Conservation (phyloP, 2,329 filamentous ascomycete genomes). For the Pyricularia sp. region DNA sequence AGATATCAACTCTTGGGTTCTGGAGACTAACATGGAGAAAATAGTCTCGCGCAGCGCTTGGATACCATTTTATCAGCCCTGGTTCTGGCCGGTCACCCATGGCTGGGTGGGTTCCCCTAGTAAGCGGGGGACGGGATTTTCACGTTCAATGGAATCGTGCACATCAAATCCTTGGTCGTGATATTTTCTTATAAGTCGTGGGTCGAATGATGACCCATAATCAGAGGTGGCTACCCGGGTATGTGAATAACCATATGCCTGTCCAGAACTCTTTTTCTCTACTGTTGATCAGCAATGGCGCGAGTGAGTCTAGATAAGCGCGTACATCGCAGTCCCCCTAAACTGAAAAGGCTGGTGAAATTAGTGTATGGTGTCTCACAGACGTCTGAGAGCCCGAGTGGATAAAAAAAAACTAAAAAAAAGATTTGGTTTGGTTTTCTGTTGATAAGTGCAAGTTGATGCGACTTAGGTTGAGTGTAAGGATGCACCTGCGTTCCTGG, state of each 20-base stretch:
- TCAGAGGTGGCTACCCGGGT: neutral
- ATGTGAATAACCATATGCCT: neutral
- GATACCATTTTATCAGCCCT: constrained; percentile 54
- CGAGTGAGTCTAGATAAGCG: neutral
- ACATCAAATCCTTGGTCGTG: neutral
- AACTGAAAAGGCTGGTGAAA: neutral
- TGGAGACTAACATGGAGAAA: constrained; percentile 55
- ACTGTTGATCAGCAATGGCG: neutral
- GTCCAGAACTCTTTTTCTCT: neutral
- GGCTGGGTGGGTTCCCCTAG: constrained; percentile 6
- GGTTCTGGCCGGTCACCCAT: constrained; percentile 46
- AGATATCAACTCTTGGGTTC: constrained; percentile 48
- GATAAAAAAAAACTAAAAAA: neutral
- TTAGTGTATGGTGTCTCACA: neutral
- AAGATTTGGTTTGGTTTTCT: neutral
- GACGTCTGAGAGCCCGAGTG: neutral
- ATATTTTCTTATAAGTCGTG: neutral
- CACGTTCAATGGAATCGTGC: neutral
- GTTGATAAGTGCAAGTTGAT: neutral
- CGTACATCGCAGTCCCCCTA: neutral
- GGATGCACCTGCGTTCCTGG: neutral
- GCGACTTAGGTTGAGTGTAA: neutral
- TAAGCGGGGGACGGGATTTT: neutral
- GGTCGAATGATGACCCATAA: neutral
- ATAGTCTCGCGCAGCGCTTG: constrained; percentile 42